These are phyloP conservation scores for Aspergillus chevalieri DNA, from an alignment of 2,329 filamentous ascomycete species.

Conservation along the genomic window DNA sequence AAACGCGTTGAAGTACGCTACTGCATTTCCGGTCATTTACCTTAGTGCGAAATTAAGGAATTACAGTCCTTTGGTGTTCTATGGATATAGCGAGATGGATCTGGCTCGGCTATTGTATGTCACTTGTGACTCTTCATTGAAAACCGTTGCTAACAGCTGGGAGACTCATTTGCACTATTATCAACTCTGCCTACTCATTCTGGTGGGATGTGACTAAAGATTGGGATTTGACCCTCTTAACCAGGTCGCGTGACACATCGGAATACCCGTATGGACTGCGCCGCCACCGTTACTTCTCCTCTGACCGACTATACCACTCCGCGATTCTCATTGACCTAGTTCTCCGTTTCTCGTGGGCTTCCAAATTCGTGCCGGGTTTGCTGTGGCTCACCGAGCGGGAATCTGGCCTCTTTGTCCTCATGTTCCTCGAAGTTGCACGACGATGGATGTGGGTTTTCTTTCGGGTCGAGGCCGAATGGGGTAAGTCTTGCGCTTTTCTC, in stretches of 20 bases:
- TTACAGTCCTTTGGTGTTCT: constrained; percentile 46
- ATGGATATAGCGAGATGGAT: constrained; percentile 48
- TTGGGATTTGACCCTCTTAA: constrained; percentile 88
- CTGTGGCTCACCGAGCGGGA: constrained; percentile 83
- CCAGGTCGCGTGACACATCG: constrained; percentile 52
- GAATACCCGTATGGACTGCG: constrained; percentile 74
- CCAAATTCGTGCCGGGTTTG: constrained; percentile 77
- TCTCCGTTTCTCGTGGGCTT: constrained; percentile 82
- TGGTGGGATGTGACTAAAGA: constrained; percentile 97
- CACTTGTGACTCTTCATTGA: neutral
- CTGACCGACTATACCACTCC: constrained; percentile 70
- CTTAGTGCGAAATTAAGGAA: constrained; percentile 68
- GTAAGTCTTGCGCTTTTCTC: constrained; percentile 39
- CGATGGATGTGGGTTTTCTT: constrained; percentile 98
- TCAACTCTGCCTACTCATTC: constrained; percentile 93
- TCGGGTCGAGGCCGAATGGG: constrained; percentile 88
- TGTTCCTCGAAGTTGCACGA: constrained; percentile 77
- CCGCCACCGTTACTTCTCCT: constrained; percentile 65
- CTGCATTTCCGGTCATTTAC: constrained; percentile 84
- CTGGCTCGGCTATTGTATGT: constrained; percentile 52
- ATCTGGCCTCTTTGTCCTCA: constrained; percentile 78
- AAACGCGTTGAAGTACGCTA: constrained; percentile 93
- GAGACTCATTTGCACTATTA: constrained; percentile 66
- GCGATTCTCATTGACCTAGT: constrained; percentile 73
- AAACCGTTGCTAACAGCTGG: neutral